Percentiles rank a stretch among this genome's conserved stretches.
Evolutionary conservation across 345 rosid genomes (phyloP).

Genomic region (Populus pruinosa): DNA sequence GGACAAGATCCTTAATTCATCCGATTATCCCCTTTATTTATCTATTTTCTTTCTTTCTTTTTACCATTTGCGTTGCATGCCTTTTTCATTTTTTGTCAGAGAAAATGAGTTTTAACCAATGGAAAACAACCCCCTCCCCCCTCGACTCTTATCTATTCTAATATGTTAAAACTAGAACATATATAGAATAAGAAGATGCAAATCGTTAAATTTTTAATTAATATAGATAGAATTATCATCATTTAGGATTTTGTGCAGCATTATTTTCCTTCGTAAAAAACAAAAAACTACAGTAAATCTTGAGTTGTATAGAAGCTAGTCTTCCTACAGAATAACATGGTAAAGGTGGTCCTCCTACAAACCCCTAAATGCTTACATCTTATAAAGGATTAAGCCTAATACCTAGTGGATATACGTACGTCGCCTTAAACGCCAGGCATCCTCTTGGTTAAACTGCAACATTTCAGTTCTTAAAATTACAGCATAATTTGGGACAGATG

Average conservation of each 20-base stretch:
- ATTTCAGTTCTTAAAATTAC: neutral
- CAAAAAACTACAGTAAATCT: neutral
- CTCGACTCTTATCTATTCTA: too few relatives aligned
- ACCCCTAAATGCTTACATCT: neutral
- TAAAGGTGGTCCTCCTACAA: neutral
- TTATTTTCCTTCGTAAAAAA: too few relatives aligned
- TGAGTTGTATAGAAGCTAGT: neutral
- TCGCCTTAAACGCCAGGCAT: neutral
- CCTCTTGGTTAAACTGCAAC: neutral
- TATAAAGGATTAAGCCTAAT: neutral
- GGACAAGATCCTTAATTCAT: neutral
- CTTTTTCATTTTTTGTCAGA: neutral
- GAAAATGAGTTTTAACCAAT: neutral
- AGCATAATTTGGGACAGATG: neutral
- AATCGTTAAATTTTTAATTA: neutral
- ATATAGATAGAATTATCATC: neutral
- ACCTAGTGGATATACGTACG: neutral
- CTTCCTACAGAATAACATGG: neutral
- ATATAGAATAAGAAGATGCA: neutral
- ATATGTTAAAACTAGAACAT: too few relatives aligned
- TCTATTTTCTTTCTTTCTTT: neutral
- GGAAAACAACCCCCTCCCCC: too few relatives aligned
- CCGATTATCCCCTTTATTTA: neutral
- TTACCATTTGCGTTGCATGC: neutral
- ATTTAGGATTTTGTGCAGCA: neutral